These are phyloP conservation scores for Lactarius psammicola DNA, from an alignment of 768 basidiomycete species.

Conservation along the genomic window DNA sequence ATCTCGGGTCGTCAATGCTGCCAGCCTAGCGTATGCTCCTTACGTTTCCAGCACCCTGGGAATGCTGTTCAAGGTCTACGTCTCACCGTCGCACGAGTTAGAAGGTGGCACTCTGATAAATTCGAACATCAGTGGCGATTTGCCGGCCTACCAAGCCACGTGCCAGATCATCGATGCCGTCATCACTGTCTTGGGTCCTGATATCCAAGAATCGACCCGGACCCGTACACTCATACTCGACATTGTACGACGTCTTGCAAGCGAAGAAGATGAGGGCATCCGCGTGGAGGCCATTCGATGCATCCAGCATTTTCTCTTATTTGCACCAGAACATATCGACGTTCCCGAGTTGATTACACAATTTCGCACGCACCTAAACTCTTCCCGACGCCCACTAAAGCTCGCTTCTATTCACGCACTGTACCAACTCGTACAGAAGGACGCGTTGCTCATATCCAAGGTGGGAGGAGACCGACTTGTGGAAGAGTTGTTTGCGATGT, in stretches of 20 bases:
- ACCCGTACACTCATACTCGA: conserved; percentile 81
- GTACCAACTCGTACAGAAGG: conserved; percentile 95
- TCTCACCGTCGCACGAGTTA: conserved; percentile 85
- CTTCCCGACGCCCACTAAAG: conserved; percentile 80
- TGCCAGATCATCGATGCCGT: conserved; percentile 92
- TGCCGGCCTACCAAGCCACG: conserved; percentile 87
- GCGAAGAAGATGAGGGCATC: conserved; percentile 84
- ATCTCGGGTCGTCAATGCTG: conserved; percentile 83
- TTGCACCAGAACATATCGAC: conserved; percentile 80
- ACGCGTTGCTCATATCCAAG: conserved; percentile 87
- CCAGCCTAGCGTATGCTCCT: conserved; percentile 87
- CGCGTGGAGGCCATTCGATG: conserved; percentile 94
- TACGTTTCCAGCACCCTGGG: conserved; percentile 87
- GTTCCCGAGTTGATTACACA: conserved; percentile 75
- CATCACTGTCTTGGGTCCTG: conserved; percentile 92
- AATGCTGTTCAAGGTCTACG: conserved; percentile 86
- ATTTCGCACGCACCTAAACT: conserved; percentile 78
- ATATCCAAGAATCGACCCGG: conserved; percentile 82
- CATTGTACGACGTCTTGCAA: conserved; percentile 79
- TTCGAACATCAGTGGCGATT: conserved; percentile 84
- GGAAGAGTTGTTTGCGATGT: conserved; percentile 90
- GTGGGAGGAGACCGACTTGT: conserved; percentile 93
- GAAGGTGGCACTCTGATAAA: conserved; percentile 85
- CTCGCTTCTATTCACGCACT: conserved; percentile 93
- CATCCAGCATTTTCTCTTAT: conserved; percentile 96